These are phyloP conservation scores for Fagopyrum homotropicum DNA, from an alignment of 148 eudicot genomes.

Conservation along the genomic window DNA sequence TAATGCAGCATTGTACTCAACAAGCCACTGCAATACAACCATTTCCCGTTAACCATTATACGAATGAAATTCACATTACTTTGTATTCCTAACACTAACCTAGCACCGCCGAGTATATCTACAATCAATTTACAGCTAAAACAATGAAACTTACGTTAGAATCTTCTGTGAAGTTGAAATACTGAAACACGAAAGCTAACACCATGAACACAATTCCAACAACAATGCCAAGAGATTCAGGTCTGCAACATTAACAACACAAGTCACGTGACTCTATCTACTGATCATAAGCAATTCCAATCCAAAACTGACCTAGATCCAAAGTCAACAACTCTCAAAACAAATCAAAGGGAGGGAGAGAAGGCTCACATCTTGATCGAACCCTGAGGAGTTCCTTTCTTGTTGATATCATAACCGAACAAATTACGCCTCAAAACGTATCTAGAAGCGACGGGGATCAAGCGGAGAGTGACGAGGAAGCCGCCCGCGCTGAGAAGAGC, in stretches of 20 bases:
- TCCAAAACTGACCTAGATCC: neutral
- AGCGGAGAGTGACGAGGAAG: constrained; percentile 38
- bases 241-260: constrained; percentile 46
- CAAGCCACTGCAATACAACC: constrained; percentile 65
- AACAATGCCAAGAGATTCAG: constrained; percentile 86
- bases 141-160: constrained; percentile 54
- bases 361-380: constrained; percentile 60
- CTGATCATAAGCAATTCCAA: neutral
- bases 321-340: neutral
- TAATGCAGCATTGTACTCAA: constrained; percentile 95
- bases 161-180: constrained; percentile 83
- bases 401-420: constrained; percentile 87
- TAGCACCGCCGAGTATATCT: neutral
- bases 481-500: constrained; percentile 50
- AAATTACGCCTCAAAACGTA: constrained; percentile 70
- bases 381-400: constrained; percentile 84
- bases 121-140: constrained; percentile 10
- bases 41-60: neutral
- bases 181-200: constrained; percentile 68
- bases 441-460: constrained; percentile 87
- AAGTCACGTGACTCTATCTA: neutral
- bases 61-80: neutral
- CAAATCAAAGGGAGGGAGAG: neutral
- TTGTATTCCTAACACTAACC: neutral
- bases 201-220: constrained; percentile 86